Conservation (phyloP, 306 rosid genomes). For the Cicer cuneatum region DNA sequence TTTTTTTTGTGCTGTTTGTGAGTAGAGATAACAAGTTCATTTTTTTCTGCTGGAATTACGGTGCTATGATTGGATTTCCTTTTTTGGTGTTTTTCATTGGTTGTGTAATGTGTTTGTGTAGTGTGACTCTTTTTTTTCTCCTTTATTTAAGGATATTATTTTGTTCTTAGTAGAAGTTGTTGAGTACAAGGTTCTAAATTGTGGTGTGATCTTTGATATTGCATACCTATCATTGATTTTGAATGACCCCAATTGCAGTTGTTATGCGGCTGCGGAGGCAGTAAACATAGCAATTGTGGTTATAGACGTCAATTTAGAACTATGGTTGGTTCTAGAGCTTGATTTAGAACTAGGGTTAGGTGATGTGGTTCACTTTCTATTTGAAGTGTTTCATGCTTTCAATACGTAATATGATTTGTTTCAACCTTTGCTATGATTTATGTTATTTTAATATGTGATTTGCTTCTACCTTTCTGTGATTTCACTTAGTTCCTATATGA, state of each 20-base stretch:
- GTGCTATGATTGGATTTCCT: background rate
- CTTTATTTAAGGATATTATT: background rate
- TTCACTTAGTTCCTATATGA: background rate
- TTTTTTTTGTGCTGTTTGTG: background rate
- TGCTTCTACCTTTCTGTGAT: background rate
- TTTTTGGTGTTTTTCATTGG: background rate
- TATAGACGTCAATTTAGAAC: background rate
- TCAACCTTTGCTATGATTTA: conserved; percentile 5
- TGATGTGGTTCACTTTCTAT: conserved; percentile 11
- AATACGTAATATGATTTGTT: conserved; percentile 21
- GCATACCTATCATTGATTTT: background rate
- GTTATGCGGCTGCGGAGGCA: background rate
- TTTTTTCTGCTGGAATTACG: conserved; percentile 31
- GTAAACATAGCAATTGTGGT: background rate
- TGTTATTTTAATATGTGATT: conserved; percentile 5
- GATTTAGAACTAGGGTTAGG: background rate
- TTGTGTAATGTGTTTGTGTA: background rate
- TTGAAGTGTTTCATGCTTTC: background rate
- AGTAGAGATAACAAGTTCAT: background rate
- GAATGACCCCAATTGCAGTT: background rate
- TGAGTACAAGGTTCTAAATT: conserved; percentile 1
- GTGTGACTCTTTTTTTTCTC: background rate
- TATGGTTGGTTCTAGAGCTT: background rate
- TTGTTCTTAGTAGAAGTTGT: conserved; percentile 7
- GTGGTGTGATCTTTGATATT: background rate